These are phyloP conservation scores for Omphalotus olearius DNA, from an alignment of 1,284 basidiomycete species.

Conservation along the genomic window DNA sequence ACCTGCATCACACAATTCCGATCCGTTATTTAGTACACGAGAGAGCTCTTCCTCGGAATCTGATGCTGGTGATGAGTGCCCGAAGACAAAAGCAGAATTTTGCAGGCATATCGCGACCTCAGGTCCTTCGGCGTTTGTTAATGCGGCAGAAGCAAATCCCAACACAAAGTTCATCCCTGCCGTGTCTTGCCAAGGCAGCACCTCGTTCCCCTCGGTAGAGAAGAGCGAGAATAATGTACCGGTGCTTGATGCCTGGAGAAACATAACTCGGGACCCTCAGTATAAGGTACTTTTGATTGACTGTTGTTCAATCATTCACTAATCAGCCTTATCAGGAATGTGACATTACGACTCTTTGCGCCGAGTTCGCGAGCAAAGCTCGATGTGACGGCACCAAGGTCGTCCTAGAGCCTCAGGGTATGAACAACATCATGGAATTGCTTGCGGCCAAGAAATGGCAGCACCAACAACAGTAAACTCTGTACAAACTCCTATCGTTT, in stretches of 20 bases:
- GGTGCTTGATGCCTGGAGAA: conserved; percentile 71
- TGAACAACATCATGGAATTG: conserved; percentile 58
- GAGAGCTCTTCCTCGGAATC: conserved; percentile 31
- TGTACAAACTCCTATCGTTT: no score
- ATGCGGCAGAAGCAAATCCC: conserved; percentile 28
- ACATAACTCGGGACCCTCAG: conserved; percentile 64
- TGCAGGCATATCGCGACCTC: conserved; percentile 39
- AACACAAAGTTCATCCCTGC: conserved; percentile 37
- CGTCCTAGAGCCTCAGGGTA: conserved; percentile 67
- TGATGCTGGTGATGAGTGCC: conserved; percentile 33
- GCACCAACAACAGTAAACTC: no score
- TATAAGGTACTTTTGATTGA: conserved; percentile 49
- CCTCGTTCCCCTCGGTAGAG: conserved; percentile 61
- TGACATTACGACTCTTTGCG: conserved; percentile 72
- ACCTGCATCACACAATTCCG: conserved; percentile 25
- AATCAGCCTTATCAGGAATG: conserved; percentile 43
- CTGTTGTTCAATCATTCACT: background rate
- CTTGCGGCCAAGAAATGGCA: conserved; percentile 25
- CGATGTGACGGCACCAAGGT: conserved; percentile 78
- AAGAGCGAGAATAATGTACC: conserved; percentile 71
- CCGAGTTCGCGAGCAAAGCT: conserved; percentile 75
- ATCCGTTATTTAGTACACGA: conserved; percentile 35
- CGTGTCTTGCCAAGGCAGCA: conserved; percentile 45
- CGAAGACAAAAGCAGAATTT: conserved; percentile 56
- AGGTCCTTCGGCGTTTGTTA: conserved; percentile 49